Percentiles rank a stretch among this genome's conserved stretches.
These are phyloP conservation scores for Atkinsonella texensis DNA, from an alignment of 2,329 filamentous ascomycete genomes.

Conservation along the genomic window DNA sequence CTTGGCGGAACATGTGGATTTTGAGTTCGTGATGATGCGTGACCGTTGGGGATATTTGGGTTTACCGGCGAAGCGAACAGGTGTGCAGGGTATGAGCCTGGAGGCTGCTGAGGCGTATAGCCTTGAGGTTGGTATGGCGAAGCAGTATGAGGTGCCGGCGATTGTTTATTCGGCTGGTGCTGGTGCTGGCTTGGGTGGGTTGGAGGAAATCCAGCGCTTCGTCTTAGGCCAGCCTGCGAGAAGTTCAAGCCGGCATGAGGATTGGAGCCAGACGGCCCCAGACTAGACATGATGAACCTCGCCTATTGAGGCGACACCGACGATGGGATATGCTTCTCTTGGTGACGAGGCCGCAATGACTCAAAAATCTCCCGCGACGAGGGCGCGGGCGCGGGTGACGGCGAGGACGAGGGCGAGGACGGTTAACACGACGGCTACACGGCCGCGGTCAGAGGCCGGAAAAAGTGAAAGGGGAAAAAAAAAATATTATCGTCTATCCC, in stretches of 20 bases:
- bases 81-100: constrained; percentile 37
- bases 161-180: constrained; percentile 42
- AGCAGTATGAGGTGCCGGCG: constrained; percentile 40
- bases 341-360: constrained; percentile 1
- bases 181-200: constrained; percentile 38
- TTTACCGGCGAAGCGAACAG: constrained; percentile 38
- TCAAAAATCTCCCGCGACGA: neutral
- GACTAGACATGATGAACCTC: constrained; percentile 30
- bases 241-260: constrained; percentile 42
- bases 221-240: constrained; percentile 37
- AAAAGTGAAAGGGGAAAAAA: neutral
- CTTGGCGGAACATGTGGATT: constrained; percentile 36
- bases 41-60: constrained; percentile 34
- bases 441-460: neutral
- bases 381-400: neutral
- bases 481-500: neutral
- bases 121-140: constrained; percentile 42
- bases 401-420: neutral
- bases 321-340: neutral
- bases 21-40: constrained; percentile 27
- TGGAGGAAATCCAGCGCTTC: constrained; percentile 30
- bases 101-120: constrained; percentile 40
- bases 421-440: neutral
- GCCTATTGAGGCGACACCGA: constrained; percentile 1
- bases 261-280: constrained; percentile 38